Evolutionary conservation across 192 early-diverging fungal species (phyloP).

Genomic region (Coemansia sp.): DNA sequence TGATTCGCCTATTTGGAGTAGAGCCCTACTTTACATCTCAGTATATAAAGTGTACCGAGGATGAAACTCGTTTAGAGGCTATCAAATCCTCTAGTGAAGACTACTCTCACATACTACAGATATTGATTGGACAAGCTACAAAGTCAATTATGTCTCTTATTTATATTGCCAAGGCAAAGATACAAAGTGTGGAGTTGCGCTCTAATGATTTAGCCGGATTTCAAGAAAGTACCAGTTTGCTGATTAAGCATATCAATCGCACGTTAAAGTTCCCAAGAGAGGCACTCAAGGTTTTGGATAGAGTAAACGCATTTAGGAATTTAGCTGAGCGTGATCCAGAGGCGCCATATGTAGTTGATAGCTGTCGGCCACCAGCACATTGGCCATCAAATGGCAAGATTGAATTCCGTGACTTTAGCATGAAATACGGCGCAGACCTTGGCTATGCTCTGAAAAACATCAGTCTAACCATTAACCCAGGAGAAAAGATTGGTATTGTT

Average conservation of each 20-base stretch:
- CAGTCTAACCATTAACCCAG: conserved; percentile 52
- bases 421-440: conserved; percentile 24
- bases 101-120: not conserved
- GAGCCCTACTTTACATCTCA: conserved; percentile 58
- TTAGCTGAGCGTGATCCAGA: conserved; percentile 12
- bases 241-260: not conserved
- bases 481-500: conserved; percentile 66
- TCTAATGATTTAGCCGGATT: conserved; percentile 3
- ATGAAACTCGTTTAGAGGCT: conserved; percentile 52
- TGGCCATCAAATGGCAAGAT: conserved; percentile 34
- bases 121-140: not conserved
- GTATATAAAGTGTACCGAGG: conserved; percentile 62
- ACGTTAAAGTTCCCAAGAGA: not conserved
- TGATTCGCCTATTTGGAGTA: conserved; percentile 65
- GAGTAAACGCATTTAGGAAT: not conserved
- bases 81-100: not conserved
- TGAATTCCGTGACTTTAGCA: conserved; percentile 37
- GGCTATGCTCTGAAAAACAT: conserved; percentile 41
- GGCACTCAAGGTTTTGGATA: not conserved
- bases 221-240: not conserved
- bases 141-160: not conserved
- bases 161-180: conserved; percentile 1
- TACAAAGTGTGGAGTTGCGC: not conserved
- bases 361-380: conserved; percentile 1
- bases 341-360: conserved; percentile 17